These are phyloP conservation scores for Fusarium cicatricum DNA, from an alignment of 2,329 filamentous ascomycete genomes.

Conservation along the genomic window DNA sequence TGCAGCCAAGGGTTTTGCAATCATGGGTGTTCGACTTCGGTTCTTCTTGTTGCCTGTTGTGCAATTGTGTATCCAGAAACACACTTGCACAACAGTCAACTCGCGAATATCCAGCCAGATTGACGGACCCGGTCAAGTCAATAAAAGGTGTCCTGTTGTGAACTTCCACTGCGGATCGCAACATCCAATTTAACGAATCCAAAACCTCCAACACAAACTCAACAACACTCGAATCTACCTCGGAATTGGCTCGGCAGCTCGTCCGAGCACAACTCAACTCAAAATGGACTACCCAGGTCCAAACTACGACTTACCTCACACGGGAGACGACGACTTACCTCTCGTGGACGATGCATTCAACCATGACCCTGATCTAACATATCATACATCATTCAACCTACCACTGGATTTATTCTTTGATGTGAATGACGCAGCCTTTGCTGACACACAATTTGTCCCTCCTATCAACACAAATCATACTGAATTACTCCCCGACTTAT, in stretches of 20 bases:
- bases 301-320: not conserved
- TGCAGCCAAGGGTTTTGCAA: not conserved
- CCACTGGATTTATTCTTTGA: not conserved
- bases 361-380: not conserved
- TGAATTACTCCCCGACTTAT: not conserved
- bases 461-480: not conserved
- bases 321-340: too few relatives aligned
- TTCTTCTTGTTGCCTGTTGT: too few relatives aligned
- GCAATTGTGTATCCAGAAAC: not conserved
- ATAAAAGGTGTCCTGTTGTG: slow-evolving; percentile 17
- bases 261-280: not conserved
- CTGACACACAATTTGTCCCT: not conserved
- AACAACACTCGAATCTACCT: not conserved
- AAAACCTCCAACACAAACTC: not conserved
- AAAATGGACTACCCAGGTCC: not conserved
- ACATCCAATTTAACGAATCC: not conserved
- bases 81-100: not conserved
- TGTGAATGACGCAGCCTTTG: slow-evolving; percentile 23
- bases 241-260: not conserved
- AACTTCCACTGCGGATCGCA: not conserved
- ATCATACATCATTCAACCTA: not conserved
- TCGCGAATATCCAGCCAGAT: not conserved
- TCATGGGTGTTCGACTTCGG: not conserved
- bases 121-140: slow-evolving; percentile 15
- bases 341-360: not conserved